These are phyloP conservation scores for Pyrrhoderma noxium DNA, from an alignment of 1,284 basidiomycete species.

Conservation along the genomic window DNA sequence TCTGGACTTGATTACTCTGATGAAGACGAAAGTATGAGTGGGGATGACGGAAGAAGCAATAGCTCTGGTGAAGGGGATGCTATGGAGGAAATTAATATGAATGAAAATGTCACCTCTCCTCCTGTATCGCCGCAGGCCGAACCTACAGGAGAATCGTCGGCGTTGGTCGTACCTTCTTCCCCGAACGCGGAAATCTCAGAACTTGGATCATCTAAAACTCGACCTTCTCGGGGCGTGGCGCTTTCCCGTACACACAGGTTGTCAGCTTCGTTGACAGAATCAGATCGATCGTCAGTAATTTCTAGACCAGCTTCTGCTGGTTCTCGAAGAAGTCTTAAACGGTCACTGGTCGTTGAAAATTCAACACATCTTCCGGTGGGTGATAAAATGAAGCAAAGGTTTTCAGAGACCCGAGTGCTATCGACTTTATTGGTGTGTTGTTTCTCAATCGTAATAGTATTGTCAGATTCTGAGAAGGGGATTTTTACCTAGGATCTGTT, in stretches of 20 bases:
- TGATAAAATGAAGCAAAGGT: conserved; percentile 70
- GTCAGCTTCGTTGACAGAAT: conserved; percentile 12
- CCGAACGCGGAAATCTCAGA: conserved; percentile 6
- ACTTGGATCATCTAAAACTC: conserved; percentile 19
- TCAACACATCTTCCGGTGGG: conserved; percentile 45
- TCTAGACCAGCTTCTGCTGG: conserved; percentile 24
- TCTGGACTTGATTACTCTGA: conserved; percentile 60
- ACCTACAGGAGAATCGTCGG: conserved; percentile 22
- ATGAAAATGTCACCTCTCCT: conserved; percentile 29
- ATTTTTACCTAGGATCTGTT: conserved; percentile 82
- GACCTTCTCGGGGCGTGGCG: conserved; percentile 24
- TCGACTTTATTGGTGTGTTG: conserved; percentile 70
- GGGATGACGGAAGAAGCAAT: conserved; percentile 51
- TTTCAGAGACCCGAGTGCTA: conserved; percentile 67
- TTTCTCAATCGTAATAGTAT: no score
- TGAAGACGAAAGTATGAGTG: conserved; percentile 73
- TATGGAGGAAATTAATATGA: conserved; percentile 73
- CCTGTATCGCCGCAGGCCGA: conserved; percentile 22
- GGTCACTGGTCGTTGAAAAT: conserved; percentile 17
- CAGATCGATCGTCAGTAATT: conserved; percentile 20
- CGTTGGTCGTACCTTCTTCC: conserved; percentile 20
- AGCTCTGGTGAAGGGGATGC: conserved; percentile 57
- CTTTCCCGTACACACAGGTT: conserved; percentile 18
- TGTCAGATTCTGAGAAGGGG: no score
- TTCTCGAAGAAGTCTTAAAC: conserved; percentile 39